These are phyloP conservation scores for Agaricus bisporus DNA, from an alignment of 768 basidiomycete genomes.

Conservation along the genomic window DNA sequence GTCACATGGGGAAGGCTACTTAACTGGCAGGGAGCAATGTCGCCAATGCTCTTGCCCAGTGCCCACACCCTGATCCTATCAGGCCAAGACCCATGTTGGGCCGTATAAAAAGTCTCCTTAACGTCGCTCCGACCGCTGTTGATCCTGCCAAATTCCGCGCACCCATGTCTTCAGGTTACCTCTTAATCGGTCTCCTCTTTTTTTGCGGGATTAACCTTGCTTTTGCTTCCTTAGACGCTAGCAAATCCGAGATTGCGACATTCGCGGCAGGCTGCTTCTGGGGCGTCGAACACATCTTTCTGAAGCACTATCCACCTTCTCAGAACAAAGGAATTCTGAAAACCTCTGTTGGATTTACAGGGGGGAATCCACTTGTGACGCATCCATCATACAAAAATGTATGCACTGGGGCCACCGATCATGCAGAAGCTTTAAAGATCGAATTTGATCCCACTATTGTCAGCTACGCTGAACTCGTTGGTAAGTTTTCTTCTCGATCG, in stretches of 20 bases:
- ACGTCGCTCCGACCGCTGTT: conserved; percentile 16
- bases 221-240: conserved; percentile 2
- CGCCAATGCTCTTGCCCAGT: too few relatives aligned
- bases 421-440: conserved; percentile 85
- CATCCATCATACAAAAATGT: conserved; percentile 71
- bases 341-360: conserved; percentile 77
- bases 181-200: background rate
- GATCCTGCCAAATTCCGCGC: conserved; percentile 34
- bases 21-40: too few relatives aligned
- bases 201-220: background rate
- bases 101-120: conserved; percentile 14
- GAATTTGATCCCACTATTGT: conserved; percentile 80
- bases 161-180: conserved; percentile 33
- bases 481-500: conserved; percentile 36
- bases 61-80: conserved; percentile 3
- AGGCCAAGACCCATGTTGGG: conserved; percentile 12
- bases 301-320: conserved; percentile 68
- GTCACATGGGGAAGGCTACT: too few relatives aligned
- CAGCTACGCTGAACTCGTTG: conserved; percentile 80
- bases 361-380: conserved; percentile 47
- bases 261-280: conserved; percentile 73
- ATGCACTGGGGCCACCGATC: conserved; percentile 74
- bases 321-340: conserved; percentile 71
- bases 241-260: conserved; percentile 32
- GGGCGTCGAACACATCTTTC: conserved; percentile 83